Conservation (phyloP, 2,329 filamentous ascomycete species). For the Teratosphaeria gauchensis region DNA sequence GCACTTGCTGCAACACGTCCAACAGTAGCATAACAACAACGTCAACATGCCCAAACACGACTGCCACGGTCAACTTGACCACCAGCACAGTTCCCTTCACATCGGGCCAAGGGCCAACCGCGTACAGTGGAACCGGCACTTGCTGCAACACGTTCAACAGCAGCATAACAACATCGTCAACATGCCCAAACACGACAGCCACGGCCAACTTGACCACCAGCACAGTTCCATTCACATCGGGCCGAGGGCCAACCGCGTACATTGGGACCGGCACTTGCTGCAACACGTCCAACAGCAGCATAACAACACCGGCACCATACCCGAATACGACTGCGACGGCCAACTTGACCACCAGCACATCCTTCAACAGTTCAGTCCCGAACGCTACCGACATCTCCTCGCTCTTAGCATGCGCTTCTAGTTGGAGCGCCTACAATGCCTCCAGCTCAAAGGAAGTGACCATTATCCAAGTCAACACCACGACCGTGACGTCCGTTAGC, state of each 20-base stretch:
- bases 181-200: not conserved
- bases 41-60: not conserved
- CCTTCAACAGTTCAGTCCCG: not conserved
- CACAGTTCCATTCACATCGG: not conserved
- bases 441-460: not conserved
- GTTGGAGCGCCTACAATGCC: not conserved
- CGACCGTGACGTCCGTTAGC: not conserved
- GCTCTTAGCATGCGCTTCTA: not conserved
- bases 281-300: not conserved
- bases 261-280: too few species aligned
- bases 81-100: not conserved
- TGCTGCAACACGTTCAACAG: too few species aligned
- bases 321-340: not conserved
- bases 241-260: not conserved
- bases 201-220: not conserved
- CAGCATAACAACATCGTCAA: not conserved
- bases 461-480: not conserved
- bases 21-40: not conserved
- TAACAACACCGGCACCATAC: not conserved
- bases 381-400: not conserved
- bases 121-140: not conserved
- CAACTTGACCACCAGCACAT: not conserved
- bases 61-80: not conserved
- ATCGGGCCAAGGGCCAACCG: not conserved
- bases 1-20: too few species aligned